Evolutionary conservation across 2,329 filamentous ascomycete species (phyloP).

Genomic region (Fusarium pseudoanthophilum): DNA sequence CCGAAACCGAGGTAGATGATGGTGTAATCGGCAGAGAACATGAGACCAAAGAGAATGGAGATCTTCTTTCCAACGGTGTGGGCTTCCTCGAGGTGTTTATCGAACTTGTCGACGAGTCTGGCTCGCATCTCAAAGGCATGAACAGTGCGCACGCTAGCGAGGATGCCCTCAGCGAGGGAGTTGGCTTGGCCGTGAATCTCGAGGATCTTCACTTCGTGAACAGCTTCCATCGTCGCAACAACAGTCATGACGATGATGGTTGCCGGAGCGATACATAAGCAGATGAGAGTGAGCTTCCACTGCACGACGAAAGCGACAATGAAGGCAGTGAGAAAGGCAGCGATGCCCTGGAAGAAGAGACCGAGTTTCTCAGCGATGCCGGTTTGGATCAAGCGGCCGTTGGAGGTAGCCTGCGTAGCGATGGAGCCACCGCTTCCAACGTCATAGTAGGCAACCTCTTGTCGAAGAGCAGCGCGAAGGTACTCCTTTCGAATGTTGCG

Average conservation of each 20-base stretch:
- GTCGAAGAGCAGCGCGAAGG: constrained; percentile 60
- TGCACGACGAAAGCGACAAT: constrained; percentile 54
- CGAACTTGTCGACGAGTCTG: constrained; percentile 53
- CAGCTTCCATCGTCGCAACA: constrained; percentile 47
- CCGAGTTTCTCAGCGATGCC: constrained; percentile 56
- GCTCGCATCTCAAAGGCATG: constrained; percentile 56
- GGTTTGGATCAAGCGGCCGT: constrained; percentile 54
- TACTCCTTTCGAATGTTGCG: constrained; percentile 61
- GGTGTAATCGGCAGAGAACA: constrained; percentile 54
- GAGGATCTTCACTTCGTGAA: constrained; percentile 48
- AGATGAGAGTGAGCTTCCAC: constrained; percentile 59
- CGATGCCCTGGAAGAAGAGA: constrained; percentile 52
- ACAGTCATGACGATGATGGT: constrained; percentile 48
- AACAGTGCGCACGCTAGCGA: constrained; percentile 53
- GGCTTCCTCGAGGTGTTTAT: constrained; percentile 51
- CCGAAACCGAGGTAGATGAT: constrained; percentile 56
- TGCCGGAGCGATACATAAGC: constrained; percentile 48
- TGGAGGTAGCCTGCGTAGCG: constrained; percentile 52
- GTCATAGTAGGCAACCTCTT: constrained; percentile 63
- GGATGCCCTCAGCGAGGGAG: constrained; percentile 51
- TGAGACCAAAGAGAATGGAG: constrained; percentile 50
- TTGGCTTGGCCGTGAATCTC: constrained; percentile 50
- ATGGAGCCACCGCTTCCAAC: constrained; percentile 54
- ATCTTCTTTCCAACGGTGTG: constrained; percentile 53
- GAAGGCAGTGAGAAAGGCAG: constrained; percentile 53